Conservation (phyloP, 768 basidiomycete species). For the Cystofilobasidium capitatum region DNA sequence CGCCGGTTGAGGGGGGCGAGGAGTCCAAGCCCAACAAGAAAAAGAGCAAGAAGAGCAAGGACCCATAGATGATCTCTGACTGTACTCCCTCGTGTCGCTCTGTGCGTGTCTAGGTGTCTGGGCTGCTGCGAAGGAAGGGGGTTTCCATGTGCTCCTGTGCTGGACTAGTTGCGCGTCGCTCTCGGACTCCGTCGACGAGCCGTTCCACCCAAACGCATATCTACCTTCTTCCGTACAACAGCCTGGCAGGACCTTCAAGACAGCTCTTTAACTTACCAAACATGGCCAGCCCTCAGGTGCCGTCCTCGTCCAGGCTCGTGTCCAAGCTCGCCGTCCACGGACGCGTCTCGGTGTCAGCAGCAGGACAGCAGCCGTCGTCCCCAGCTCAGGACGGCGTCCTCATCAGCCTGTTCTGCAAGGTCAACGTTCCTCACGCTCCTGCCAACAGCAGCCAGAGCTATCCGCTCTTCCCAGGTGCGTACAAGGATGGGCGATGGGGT, state of each 20-base stretch:
- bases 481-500: no score
- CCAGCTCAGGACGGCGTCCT: neutral
- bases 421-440: neutral
- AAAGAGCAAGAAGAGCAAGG: conserved; percentile 1
- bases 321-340: conserved; percentile 20
- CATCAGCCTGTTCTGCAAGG: conserved; percentile 4
- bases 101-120: no score
- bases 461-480: conserved; percentile 18
- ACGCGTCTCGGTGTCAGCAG: neutral
- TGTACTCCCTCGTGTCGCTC: no score
- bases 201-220: no score
- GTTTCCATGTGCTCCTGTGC: no score
- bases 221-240: no score
- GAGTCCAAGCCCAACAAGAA: neutral
- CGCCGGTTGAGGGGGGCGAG: neutral
- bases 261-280: no score
- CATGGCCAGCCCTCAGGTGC: neutral
- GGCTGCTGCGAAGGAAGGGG: no score
- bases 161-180: no score
- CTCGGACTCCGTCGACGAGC: no score
- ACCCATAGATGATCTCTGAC: no score
- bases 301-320: conserved; percentile 7
- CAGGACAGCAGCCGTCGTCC: neutral
- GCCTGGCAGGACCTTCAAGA: no score
- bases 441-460: neutral